Percentiles rank a stretch among this genome's conserved stretches.
Evolutionary conservation across 1,139 yeast genomes (phyloP).

Genomic region (Suhomyces choctaworum): DNA sequence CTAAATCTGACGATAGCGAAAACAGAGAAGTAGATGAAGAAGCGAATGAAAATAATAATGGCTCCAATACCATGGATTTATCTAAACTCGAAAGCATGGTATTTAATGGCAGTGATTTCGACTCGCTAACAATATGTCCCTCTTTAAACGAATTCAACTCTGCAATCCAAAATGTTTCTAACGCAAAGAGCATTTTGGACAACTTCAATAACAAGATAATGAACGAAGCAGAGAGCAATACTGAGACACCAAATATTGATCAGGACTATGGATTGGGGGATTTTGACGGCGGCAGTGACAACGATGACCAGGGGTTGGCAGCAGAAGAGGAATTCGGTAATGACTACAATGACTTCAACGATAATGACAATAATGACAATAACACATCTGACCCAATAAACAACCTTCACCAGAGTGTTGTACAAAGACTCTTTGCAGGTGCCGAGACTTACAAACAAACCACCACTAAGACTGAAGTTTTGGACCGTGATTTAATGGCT

Average conservation of each 20-base stretch:
- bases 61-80: constrained; percentile 17
- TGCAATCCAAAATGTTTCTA: constrained; percentile 58
- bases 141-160: constrained; percentile 57
- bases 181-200: constrained; percentile 45
- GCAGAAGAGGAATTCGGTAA: constrained; percentile 17
- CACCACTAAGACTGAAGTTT: constrained; percentile 31
- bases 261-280: constrained; percentile 36
- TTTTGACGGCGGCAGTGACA: constrained; percentile 20
- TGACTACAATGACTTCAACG: constrained; percentile 18
- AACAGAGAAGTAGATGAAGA: constrained; percentile 16
- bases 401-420: constrained; percentile 25
- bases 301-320: constrained; percentile 16
- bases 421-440: constrained; percentile 26
- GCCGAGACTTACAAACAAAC: constrained; percentile 20
- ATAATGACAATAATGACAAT: constrained; percentile 20
- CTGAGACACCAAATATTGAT: constrained; percentile 4
- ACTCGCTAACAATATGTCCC: constrained; percentile 55
- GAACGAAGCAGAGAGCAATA: constrained; percentile 24
- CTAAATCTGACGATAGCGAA: constrained; percentile 14
- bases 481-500: constrained; percentile 71
- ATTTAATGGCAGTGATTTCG: constrained; percentile 35
- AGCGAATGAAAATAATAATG: constrained; percentile 14
- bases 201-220: constrained; percentile 26
- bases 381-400: constrained; percentile 22
- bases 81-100: constrained; percentile 26